Evolutionary conservation across 768 basidiomycete genomes (phyloP).

Genomic region (Gloeostereum incarnatum): DNA sequence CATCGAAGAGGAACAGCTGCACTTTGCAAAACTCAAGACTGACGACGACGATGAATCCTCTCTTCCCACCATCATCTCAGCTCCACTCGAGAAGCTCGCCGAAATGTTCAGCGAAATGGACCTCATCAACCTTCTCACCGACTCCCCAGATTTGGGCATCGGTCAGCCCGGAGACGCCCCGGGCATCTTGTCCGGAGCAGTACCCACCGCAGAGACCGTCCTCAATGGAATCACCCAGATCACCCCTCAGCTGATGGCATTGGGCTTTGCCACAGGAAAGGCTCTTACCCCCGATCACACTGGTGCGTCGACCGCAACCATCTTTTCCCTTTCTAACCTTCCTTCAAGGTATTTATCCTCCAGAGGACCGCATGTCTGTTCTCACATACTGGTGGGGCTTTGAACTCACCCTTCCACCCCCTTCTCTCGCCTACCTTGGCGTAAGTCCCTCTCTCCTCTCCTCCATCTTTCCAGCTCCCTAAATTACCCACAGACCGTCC

Average conservation of each 20-base stretch:
- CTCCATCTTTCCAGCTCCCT: not conserved
- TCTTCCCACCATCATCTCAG: constrained; percentile 31
- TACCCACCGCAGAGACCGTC: constrained; percentile 70
- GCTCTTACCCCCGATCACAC: constrained; percentile 58
- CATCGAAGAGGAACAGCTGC: constrained; percentile 47
- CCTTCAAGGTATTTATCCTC: constrained; percentile 50
- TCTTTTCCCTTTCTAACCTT: not conserved
- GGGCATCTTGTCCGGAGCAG: constrained; percentile 63
- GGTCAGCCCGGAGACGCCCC: constrained; percentile 63
- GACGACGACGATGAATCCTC: constrained; percentile 9
- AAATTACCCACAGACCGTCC: constrained; percentile 38
- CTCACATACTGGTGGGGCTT: constrained; percentile 89
- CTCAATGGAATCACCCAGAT: constrained; percentile 59
- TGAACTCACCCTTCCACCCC: constrained; percentile 67
- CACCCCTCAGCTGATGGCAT: constrained; percentile 68
- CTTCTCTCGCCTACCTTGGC: constrained; percentile 51
- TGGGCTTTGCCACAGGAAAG: constrained; percentile 70
- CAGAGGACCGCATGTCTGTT: constrained; percentile 67
- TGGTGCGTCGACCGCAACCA: too few relatives aligned
- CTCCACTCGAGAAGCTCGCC: constrained; percentile 40
- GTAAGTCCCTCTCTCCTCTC: constrained; percentile 22
- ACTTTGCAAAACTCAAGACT: constrained; percentile 39
- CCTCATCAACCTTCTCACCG: constrained; percentile 47
- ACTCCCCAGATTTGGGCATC: constrained; percentile 59
- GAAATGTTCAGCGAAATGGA: constrained; percentile 49